Evolutionary conservation across 352 stramenopile genomes (phyloP), one percentile per base, ranked within the genome.

Genomic region (Pythium folliculosum): DNA sequence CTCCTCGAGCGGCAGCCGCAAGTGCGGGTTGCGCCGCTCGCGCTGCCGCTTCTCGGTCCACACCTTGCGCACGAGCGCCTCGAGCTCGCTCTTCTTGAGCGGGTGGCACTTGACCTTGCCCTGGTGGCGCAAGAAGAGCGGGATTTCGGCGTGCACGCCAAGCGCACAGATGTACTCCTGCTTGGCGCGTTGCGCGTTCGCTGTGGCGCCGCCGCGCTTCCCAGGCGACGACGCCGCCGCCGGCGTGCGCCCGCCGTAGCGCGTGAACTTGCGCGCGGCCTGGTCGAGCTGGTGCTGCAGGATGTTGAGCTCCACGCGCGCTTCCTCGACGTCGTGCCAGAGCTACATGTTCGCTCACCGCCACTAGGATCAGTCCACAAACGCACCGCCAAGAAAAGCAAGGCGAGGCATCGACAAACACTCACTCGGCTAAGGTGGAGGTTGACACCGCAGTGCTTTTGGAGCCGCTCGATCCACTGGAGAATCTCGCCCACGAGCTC

Each of bases 391-490:
- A 13, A 8, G 21, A 3, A 37, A 5, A 59, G 14, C 54, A 13
- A 69, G 71, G 7, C 69, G 35, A 40, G 6, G 6, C 35, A n/a
- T n/a, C n/a, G n/a, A n/a, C n/a, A n/a, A n/a, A n/a, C n/a, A n/a
- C n/a, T n/a, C n/a, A 94, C 85, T n/a, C 81, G 77, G 69, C 78
- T 90, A 2, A 94, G 69, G 45, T 92, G 78, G 1, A 94, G 68
- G 60, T 89, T 94, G 1, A 92, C 83, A 14, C 81, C 83, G 45
- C 83, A 92, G 61, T 92, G 83, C 53, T 91, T 91, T 44, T 94
- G 85, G 7, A 94, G 76, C 1, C 81, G 81, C 49, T 92, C 83
- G 27, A 94, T 89, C 83, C 85, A 94, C 56, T 90, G 78, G 12
- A 91, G 27, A 69, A 94, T 87, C 59, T 92, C 85, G 45, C 83